Evolutionary conservation across 2,329 filamentous ascomycete genomes (phyloP).

Genomic region (Botrytis tulipae): DNA sequence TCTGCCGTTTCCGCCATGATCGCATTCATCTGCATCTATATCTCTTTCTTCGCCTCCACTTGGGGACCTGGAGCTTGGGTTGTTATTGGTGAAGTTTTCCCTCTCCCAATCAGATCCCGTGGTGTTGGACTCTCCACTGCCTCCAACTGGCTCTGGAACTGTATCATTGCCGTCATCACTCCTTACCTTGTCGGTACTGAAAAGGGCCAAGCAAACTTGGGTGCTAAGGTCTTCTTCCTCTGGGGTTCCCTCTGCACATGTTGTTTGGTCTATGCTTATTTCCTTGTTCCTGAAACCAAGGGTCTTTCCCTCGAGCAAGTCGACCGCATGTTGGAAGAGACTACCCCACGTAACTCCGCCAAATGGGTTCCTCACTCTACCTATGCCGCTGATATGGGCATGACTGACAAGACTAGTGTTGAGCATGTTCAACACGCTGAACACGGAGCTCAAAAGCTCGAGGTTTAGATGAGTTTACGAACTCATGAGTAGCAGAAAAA

Average conservation of each 20-base stretch:
- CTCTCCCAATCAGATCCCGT: slow-evolving; percentile 81
- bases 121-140: slow-evolving; percentile 85
- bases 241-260: slow-evolving; percentile 59
- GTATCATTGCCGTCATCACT: slow-evolving; percentile 67
- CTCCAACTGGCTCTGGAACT: slow-evolving; percentile 89
- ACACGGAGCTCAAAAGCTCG: neutral
- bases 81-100: slow-evolving; percentile 87
- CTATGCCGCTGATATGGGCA: slow-evolving; percentile 31
- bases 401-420: slow-evolving; percentile 16
- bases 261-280: slow-evolving; percentile 55
- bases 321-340: slow-evolving; percentile 59
- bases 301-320: slow-evolving; percentile 71
- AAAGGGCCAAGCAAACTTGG: slow-evolving; percentile 45
- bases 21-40: slow-evolving; percentile 84
- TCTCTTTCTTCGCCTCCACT: slow-evolving; percentile 87
- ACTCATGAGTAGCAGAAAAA: no score
- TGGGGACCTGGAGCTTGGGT: slow-evolving; percentile 79
- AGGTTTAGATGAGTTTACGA: neutral
- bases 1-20: slow-evolving; percentile 66
- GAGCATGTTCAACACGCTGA: slow-evolving; percentile 11
- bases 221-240: slow-evolving; percentile 48
- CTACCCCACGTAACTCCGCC: slow-evolving; percentile 41
- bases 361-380: slow-evolving; percentile 37
- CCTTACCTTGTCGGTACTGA: slow-evolving; percentile 66
- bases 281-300: slow-evolving; percentile 71